These are phyloP conservation scores for Pugionium cornutum DNA, from an alignment of 345 rosid genomes.

Conservation along the genomic window DNA sequence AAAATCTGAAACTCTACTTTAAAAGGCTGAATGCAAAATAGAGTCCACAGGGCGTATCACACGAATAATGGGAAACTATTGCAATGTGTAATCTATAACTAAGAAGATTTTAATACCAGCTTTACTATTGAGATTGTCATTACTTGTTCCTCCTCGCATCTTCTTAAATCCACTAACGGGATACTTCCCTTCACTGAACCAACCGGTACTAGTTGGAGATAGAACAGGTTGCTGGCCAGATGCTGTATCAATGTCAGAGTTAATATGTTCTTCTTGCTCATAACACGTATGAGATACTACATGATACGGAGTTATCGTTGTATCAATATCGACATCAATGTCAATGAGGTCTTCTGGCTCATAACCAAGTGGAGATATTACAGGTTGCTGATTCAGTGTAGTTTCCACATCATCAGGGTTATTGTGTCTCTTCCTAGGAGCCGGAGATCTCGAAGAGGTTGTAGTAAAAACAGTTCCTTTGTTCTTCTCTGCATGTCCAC, in stretches of 20 bases:
- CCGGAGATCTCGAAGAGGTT: conserved; percentile 29
- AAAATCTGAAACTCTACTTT: too few species aligned
- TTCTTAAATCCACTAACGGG: conserved; percentile 24
- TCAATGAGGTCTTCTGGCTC: conserved; percentile 32
- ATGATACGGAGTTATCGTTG: conserved; percentile 20
- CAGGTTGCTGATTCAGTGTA: conserved; percentile 18
- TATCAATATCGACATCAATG: conserved; percentile 27
- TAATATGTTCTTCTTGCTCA: conserved; percentile 24
- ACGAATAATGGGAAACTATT: too few species aligned
- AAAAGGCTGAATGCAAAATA: too few species aligned
- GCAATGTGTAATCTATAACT: conserved; percentile 19
- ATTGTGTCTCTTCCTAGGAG: conserved; percentile 4
- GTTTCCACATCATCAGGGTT: conserved; percentile 12
- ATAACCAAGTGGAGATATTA: conserved; percentile 16
- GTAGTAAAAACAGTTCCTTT: conserved; percentile 28
- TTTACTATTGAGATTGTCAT: too few species aligned
- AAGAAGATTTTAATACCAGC: too few species aligned
- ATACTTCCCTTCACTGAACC: conserved; percentile 24
- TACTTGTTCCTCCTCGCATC: conserved; percentile 26
- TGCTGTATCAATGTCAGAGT: conserved; percentile 30
- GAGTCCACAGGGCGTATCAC: too few species aligned
- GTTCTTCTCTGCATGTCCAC: conserved; percentile 43
- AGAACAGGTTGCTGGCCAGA: conserved; percentile 18
- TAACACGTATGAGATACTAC: conserved; percentile 22
- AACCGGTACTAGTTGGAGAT: conserved; percentile 21